Evolutionary conservation across 495 filamentous ascomycete species (phyloP).

Genomic region (Lophiostoma macrostomum): DNA sequence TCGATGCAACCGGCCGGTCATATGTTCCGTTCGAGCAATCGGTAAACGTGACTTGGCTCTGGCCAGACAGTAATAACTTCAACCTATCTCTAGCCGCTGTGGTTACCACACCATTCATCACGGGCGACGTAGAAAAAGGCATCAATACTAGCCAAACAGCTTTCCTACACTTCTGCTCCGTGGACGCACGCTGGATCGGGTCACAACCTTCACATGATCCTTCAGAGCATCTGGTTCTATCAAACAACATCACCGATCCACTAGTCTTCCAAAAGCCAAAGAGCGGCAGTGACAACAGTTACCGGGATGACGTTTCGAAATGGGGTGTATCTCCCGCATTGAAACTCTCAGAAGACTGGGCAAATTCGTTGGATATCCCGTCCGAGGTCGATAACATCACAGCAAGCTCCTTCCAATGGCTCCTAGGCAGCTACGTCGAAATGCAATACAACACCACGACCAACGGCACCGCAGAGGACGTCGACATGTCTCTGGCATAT

Average conservation of each 20-base stretch:
- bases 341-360: neutral
- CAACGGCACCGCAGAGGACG: neutral
- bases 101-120: neutral
- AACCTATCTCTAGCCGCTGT: neutral
- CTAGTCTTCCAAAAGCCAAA: neutral
- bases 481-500: neutral
- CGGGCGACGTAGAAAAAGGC: neutral
- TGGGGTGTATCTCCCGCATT: slow-evolving; percentile 3
- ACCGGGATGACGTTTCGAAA: neutral
- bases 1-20: neutral
- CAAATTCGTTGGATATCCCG: neutral
- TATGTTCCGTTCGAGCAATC: neutral
- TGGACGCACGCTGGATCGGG: slow-evolving; percentile 3
- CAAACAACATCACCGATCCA: slow-evolving; percentile 1
- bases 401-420: neutral
- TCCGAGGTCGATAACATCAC: neutral
- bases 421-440: neutral
- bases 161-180: neutral
- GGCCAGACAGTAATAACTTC: neutral
- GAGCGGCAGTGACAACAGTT: neutral
- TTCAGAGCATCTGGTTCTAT: neutral
- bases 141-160: neutral
- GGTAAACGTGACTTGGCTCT: neutral
- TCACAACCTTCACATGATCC: neutral
- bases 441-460: neutral